These are phyloP conservation scores for Vigna mungo DNA, from an alignment of 306 rosid genomes.

Conservation along the genomic window DNA sequence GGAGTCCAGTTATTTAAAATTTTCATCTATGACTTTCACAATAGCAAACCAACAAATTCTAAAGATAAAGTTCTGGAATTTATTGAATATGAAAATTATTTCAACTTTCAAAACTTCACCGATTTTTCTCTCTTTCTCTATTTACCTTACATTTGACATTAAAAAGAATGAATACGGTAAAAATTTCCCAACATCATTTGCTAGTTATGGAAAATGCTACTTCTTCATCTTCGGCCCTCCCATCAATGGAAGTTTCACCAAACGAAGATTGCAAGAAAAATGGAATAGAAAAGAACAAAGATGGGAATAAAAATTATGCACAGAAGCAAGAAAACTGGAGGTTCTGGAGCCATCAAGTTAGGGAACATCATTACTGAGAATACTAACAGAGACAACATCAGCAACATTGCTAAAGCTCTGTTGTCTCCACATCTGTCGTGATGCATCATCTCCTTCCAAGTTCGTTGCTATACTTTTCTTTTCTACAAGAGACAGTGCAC, in stretches of 20 bases:
- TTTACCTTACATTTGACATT: no score
- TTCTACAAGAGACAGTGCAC: no score
- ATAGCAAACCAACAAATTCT: no score
- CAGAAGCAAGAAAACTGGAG: constrained; percentile 38
- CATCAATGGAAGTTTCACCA: constrained; percentile 39
- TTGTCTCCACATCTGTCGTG: constrained; percentile 24
- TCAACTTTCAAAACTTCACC: no score
- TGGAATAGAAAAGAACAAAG: constrained; percentile 40
- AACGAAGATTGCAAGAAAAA: constrained; percentile 39
- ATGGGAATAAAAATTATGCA: constrained; percentile 44
- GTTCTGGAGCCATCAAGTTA: constrained; percentile 41
- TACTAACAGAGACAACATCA: constrained; percentile 42
- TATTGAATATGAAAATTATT: no score
- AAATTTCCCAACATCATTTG: neutral
- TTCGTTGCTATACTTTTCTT: neutral
- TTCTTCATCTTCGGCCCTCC: neutral
- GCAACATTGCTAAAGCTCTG: constrained; percentile 32
- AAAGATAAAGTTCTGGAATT: no score
- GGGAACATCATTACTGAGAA: constrained; percentile 43
- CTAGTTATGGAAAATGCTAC: neutral
- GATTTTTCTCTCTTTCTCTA: no score
- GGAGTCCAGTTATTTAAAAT: no score
- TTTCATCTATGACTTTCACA: no score
- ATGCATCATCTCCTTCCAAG: constrained; percentile 41
- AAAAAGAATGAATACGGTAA: no score